Evolutionary conservation across 257 asterid genomes (phyloP).

Genomic region (Nicotiana benthamiana): DNA sequence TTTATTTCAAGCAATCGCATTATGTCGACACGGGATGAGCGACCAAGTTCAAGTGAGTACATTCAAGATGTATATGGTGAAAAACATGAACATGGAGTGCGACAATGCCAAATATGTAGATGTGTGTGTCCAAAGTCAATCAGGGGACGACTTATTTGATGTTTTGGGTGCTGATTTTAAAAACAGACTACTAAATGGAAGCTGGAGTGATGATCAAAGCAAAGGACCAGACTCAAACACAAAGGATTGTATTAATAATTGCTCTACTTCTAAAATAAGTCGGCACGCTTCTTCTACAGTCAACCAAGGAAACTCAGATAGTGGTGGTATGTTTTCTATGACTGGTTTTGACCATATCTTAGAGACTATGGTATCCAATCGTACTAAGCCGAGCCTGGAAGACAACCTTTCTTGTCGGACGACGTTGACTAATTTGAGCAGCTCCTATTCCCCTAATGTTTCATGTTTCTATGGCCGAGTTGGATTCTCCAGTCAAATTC

Average conservation of each 20-base stretch:
- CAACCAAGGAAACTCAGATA: constrained; percentile 41
- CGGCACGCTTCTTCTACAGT: constrained; percentile 29
- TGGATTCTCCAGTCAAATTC: constrained; percentile 36
- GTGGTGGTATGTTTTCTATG: constrained; percentile 39
- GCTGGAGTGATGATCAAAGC: constrained; percentile 31
- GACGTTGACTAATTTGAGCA: constrained; percentile 33
- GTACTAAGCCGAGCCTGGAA: constrained; percentile 32
- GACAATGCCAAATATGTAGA: constrained; percentile 25
- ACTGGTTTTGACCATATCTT: constrained; percentile 51
- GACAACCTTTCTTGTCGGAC: constrained; percentile 52
- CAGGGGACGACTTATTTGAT: constrained; percentile 80
- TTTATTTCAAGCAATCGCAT: constrained; percentile 22
- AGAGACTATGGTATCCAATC: constrained; percentile 59
- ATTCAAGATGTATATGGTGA: constrained; percentile 26
- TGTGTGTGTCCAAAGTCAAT: constrained; percentile 18
- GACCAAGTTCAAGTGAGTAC: constrained; percentile 18
- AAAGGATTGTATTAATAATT: constrained; percentile 20
- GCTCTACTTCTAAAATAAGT: constrained; percentile 19
- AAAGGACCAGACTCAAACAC: constrained; percentile 25
- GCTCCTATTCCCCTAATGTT: constrained; percentile 38
- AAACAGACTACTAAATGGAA: constrained; percentile 41
- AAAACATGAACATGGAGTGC: constrained; percentile 24
- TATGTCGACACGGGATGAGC: constrained; percentile 18
- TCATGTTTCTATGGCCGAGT: constrained; percentile 38
- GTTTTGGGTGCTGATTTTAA: constrained; percentile 77